Conservation (phyloP, 2,329 filamentous ascomycete species). For the Tolypocladium tropicale region DNA sequence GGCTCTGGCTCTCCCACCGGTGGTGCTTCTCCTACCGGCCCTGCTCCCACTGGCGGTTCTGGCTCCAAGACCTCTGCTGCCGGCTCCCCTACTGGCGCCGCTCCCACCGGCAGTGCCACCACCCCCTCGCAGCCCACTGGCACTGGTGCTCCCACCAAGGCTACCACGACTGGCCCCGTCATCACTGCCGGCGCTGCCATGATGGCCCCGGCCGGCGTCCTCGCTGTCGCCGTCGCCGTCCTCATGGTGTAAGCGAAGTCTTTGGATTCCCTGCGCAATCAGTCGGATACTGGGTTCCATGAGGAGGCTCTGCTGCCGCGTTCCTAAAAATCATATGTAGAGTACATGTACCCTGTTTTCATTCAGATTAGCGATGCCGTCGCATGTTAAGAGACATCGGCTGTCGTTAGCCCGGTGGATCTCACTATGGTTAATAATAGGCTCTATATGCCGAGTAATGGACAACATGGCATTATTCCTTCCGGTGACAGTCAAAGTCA, state of each 20-base stretch:
- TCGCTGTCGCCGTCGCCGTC: constrained; percentile 8
- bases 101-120: background rate
- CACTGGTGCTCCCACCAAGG: background rate
- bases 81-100: background rate
- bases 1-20: background rate
- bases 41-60: background rate
- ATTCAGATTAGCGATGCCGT: background rate
- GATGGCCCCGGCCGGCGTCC: constrained; percentile 7
- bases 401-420: background rate
- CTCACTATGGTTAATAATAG: background rate
- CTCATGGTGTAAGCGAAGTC: constrained; percentile 1
- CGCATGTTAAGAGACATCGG: background rate
- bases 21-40: background rate
- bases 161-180: background rate
- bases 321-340: background rate
- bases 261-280: background rate
- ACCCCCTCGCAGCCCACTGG: constrained; percentile 2
- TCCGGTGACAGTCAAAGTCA: background rate
- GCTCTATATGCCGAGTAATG: background rate
- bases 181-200: constrained; percentile 8
- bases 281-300: background rate
- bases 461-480: background rate
- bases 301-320: background rate
- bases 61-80: constrained; percentile 1
- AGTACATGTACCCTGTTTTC: constrained; percentile 1